Evolutionary conservation across 345 rosid genomes (phyloP).

Genomic region (Durio zibethinus): DNA sequence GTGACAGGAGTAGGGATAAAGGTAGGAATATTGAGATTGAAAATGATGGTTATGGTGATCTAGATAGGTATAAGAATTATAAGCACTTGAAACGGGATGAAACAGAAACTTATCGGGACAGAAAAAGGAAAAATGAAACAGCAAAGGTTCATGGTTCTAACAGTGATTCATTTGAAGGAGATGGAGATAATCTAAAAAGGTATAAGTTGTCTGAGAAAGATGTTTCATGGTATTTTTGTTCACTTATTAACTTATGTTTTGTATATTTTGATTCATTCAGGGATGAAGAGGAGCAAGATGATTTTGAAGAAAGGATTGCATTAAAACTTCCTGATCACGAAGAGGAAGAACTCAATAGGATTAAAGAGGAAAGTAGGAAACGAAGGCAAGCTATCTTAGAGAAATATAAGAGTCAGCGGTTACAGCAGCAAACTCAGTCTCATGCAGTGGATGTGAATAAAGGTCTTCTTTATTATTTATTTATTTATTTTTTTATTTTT

Average conservation of each 20-base stretch:
- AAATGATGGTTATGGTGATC: conserved; percentile 25
- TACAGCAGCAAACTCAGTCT: conserved; percentile 41
- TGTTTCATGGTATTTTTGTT: background rate
- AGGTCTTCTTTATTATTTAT: conserved; percentile 42
- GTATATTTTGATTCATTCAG: conserved; percentile 33
- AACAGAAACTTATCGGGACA: conserved; percentile 21
- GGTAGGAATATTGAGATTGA: conserved; percentile 40
- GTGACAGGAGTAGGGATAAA: conserved; percentile 43
- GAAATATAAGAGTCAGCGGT: conserved; percentile 57
- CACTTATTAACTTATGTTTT: background rate
- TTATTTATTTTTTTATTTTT: background rate
- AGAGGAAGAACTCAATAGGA: conserved; percentile 78
- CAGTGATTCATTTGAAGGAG: conserved; percentile 32
- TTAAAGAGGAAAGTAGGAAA: conserved; percentile 92
- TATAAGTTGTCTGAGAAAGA: conserved; percentile 21
- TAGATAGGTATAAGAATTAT: conserved; percentile 32
- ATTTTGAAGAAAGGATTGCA: conserved; percentile 56
- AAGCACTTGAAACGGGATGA: conserved; percentile 33
- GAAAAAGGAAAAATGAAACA: conserved; percentile 27
- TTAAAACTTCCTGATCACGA: conserved; percentile 68
- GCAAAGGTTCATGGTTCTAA: conserved; percentile 31
- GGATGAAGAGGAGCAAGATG: conserved; percentile 55
- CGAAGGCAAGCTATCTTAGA: conserved; percentile 76
- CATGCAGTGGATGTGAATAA: conserved; percentile 29
- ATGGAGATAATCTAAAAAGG: conserved; percentile 41